Conservation (phyloP, 2,329 filamentous ascomycete species). For the Lomentospora prolificans region DNA sequence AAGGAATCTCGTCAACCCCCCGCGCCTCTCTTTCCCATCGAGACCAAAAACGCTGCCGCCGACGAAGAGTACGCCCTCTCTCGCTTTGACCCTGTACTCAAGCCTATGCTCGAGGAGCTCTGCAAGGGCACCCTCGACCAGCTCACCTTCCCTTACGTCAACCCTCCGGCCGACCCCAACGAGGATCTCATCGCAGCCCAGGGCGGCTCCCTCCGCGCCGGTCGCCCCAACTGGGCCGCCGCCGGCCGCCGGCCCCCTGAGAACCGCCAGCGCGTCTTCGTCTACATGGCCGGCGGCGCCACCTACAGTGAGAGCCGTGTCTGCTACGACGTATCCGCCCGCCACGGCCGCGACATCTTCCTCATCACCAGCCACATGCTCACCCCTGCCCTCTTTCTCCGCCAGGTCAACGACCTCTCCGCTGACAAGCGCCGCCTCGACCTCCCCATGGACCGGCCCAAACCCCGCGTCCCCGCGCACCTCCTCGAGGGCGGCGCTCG, state of each 20-base stretch:
- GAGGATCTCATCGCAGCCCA: conserved; percentile 46
- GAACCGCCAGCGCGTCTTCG: conserved; percentile 79
- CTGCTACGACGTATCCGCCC: conserved; percentile 76
- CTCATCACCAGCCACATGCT: conserved; percentile 89
- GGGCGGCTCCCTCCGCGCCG: conserved; percentile 73
- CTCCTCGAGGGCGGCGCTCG: conserved; percentile 56
- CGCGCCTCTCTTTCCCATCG: conserved; percentile 57
- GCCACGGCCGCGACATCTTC: conserved; percentile 71
- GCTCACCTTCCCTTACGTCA: conserved; percentile 60
- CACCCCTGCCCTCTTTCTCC: conserved; percentile 70
- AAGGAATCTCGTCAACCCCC: conserved; percentile 65
- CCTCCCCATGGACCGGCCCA: conserved; percentile 70
- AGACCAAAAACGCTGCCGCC: conserved; percentile 33
- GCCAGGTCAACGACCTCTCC: conserved; percentile 72
- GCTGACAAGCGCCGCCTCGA: conserved; percentile 65
- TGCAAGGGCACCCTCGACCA: conserved; percentile 59
- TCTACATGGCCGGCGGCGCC: conserved; percentile 92
- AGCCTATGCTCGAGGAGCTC: conserved; percentile 71
- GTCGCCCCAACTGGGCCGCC: conserved; percentile 92
- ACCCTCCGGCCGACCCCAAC: conserved; percentile 55
- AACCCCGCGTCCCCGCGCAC: conserved; percentile 74
- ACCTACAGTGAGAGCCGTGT: conserved; percentile 83
- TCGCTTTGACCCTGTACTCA: conserved; percentile 72
- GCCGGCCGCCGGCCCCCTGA: conserved; percentile 63
- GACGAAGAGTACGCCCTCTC: conserved; percentile 78